Conservation (phyloP, 345 rosid genomes). For the Ricinus communis region DNA sequence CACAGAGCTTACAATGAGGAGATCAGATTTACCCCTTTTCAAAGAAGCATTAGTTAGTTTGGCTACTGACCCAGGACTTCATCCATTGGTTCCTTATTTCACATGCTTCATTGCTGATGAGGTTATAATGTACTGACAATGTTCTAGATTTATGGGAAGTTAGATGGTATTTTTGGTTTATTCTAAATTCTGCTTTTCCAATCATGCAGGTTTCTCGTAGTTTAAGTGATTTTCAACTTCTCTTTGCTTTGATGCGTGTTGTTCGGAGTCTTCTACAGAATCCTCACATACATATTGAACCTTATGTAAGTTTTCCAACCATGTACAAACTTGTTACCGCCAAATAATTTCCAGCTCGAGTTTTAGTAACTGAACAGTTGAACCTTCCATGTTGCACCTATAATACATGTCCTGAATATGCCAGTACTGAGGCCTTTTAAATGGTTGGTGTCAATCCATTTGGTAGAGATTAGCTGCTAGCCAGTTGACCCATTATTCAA, state of each 20-base stretch:
- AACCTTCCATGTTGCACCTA: background rate
- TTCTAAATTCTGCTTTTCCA: slow-evolving; percentile 23
- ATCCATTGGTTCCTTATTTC: slow-evolving; percentile 97
- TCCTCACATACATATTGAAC: slow-evolving; percentile 85
- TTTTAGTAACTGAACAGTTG: background rate
- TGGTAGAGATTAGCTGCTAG: slow-evolving; percentile 1
- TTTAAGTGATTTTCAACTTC: slow-evolving; percentile 69
- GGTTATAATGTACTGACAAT: slow-evolving; percentile 47
- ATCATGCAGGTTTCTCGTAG: slow-evolving; percentile 83
- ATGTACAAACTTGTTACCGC: background rate
- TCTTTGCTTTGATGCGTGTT: slow-evolving; percentile 89
- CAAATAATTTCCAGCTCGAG: background rate
- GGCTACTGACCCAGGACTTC: slow-evolving; percentile 95
- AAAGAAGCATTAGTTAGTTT: slow-evolving; percentile 90
- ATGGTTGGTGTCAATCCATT: background rate
- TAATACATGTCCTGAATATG: background rate
- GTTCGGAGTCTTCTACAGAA: slow-evolving; percentile 85
- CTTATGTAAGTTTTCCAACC: slow-evolving; percentile 68
- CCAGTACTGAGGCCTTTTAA: background rate
- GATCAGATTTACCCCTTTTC: slow-evolving; percentile 70
- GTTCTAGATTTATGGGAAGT: background rate
- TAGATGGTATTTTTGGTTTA: slow-evolving; percentile 14
- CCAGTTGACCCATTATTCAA: background rate
- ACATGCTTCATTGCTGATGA: slow-evolving; percentile 89
- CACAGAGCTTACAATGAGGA: slow-evolving; percentile 75